phyloP scores from a whole-genome alignment of 192 early-diverging fungal species.

The Umbelopsis vinacea region DNA sequence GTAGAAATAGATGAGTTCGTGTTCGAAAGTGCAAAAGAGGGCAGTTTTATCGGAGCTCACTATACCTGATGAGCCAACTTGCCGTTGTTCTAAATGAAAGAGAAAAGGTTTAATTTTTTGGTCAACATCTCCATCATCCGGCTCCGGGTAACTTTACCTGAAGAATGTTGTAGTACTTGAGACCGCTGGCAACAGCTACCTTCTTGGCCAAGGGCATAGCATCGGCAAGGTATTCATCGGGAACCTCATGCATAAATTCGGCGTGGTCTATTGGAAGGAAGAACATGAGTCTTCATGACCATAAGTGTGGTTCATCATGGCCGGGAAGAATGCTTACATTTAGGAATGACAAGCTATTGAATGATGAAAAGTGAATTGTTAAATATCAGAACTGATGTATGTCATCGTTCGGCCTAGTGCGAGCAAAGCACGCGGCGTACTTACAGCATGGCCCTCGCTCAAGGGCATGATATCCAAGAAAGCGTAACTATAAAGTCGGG shows the following conservation, averaged over 20 bases:
- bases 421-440: constrained; percentile 34
- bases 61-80: constrained; percentile 59
- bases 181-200: constrained; percentile 75
- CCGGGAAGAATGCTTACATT: constrained; percentile 51
- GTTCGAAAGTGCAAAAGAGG: no score
- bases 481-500: constrained; percentile 51
- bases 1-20: constrained; percentile 4
- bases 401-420: not conserved
- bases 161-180: constrained; percentile 87
- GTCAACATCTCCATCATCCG: no score
- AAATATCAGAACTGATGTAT: not conserved
- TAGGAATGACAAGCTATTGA: constrained; percentile 69
- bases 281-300: not conserved
- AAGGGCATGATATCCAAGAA: constrained; percentile 86
- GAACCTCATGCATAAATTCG: constrained; percentile 88
- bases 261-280: constrained; percentile 68
- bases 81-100: constrained; percentile 55
- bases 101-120: no score
- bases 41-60: not conserved
- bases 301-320: constrained; percentile 16
- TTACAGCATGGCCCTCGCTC: constrained; percentile 72
- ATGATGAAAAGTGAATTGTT: not conserved
- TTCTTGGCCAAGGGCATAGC: constrained; percentile 88
- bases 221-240: constrained; percentile 83
- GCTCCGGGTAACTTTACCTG: no score